Evolutionary conservation across 73 alveolate genomes (phyloP).

Genomic region (Symbiodinium pilosum): DNA sequence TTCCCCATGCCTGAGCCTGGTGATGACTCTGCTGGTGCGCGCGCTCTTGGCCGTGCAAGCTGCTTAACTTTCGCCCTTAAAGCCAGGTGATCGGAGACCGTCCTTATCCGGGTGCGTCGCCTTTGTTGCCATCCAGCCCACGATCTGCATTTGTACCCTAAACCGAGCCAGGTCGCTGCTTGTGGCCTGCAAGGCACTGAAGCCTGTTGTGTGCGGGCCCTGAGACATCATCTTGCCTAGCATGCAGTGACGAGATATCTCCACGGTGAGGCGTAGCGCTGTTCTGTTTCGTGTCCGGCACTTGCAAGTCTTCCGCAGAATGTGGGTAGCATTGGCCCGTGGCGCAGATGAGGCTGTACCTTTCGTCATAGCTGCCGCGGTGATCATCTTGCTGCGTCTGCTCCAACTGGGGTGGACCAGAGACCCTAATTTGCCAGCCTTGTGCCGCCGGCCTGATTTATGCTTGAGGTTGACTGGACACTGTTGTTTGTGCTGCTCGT

Average conservation of each 20-base stretch:
- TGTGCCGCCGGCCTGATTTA: neutral
- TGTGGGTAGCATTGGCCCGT: too few species aligned
- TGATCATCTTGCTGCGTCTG: conserved; percentile 71
- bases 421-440: conserved; percentile 72
- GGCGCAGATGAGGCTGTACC: conserved; percentile 37
- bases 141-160: neutral
- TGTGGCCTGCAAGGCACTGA: neutral
- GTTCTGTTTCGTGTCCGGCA: neutral
- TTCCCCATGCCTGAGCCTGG: neutral
- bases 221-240: neutral
- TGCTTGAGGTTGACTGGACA: neutral
- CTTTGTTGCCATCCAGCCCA: too few species aligned
- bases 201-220: neutral
- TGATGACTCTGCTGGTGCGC: neutral
- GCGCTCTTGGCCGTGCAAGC: too few species aligned
- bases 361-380: conserved; percentile 52
- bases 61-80: too few species aligned
- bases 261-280: neutral
- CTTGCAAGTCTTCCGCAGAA: too few species aligned
- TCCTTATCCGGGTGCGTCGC: neutral
- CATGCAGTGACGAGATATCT: too few species aligned
- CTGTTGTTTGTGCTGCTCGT: neutral
- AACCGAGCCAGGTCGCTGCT: neutral
- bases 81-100: neutral
- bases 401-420: conserved; percentile 29